Conservation (phyloP, 768 basidiomycete genomes). For the Trametes cinnabarina region DNA sequence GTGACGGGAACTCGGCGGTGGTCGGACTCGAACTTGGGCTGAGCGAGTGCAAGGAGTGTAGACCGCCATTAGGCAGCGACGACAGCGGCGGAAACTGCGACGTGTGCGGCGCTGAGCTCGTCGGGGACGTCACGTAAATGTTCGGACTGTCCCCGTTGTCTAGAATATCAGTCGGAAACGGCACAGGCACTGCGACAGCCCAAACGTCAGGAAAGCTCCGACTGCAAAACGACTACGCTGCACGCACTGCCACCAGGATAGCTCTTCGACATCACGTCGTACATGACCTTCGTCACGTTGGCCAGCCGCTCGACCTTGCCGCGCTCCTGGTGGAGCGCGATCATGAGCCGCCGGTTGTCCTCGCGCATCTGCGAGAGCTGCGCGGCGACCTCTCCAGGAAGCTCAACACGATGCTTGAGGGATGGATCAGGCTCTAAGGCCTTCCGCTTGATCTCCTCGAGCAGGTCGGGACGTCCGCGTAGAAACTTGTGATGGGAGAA, state of each 20-base stretch:
- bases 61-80: conserved; percentile 37
- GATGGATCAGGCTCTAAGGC: conserved; percentile 78
- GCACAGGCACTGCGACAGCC: conserved; percentile 27
- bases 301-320: conserved; percentile 62
- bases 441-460: conserved; percentile 86
- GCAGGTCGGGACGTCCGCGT: conserved; percentile 73
- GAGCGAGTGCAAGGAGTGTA: conserved; percentile 47
- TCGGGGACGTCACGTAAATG: conserved; percentile 71
- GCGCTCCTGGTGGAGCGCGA: conserved; percentile 50
- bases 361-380: conserved; percentile 70
- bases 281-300: conserved; percentile 55
- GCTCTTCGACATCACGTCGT: conserved; percentile 59
- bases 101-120: conserved; percentile 41
- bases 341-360: conserved; percentile 64
- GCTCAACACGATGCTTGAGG: conserved; percentile 68
- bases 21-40: conserved; percentile 56
- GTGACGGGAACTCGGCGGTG: conserved; percentile 44
- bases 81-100: conserved; percentile 36
- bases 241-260: conserved; percentile 53
- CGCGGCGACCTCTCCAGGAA: conserved; percentile 73
- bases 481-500: conserved; percentile 87
- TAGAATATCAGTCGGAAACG: conserved; percentile 49
- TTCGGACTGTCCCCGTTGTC: conserved; percentile 56
- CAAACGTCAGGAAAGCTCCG: background rate
- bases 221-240: conserved; percentile 1